phyloP scores from a whole-genome alignment of 2,329 filamentous ascomycete species.

The Knoxdaviesia capensis region DNA sequence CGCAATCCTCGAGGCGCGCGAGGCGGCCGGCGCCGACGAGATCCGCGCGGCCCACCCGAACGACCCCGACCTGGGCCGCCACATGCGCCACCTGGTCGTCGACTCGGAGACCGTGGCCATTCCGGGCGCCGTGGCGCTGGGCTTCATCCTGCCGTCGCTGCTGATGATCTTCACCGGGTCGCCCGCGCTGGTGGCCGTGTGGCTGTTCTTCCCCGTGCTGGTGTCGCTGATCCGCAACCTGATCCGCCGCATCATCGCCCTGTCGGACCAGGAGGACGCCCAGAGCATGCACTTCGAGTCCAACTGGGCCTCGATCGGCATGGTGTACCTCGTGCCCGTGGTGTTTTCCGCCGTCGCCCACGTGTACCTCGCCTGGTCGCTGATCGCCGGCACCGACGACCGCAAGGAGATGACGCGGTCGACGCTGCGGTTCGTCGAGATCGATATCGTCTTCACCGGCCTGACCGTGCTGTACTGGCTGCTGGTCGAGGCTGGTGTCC shows the following conservation, averaged over 20 bases:
- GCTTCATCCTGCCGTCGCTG: conserved; percentile 24
- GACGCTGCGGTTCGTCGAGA: conserved; percentile 22
- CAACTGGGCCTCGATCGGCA: conserved; percentile 14
- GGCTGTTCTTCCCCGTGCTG: conserved; percentile 31
- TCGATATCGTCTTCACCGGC: conserved; percentile 23
- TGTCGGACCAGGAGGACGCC: conserved; percentile 7
- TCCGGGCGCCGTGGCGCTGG: conserved; percentile 24
- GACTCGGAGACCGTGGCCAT: conserved; percentile 36
- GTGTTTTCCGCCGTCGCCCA: conserved; percentile 22
- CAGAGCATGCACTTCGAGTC: conserved; percentile 22
- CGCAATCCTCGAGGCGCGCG: conserved; percentile 12
- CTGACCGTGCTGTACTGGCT: conserved; percentile 32
- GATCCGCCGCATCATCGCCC: conserved; percentile 11
- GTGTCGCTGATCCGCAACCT: conserved; percentile 21
- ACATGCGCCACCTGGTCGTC: conserved; percentile 17
- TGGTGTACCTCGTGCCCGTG: conserved; percentile 24
- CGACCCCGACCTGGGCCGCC: conserved; percentile 11
- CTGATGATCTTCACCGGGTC: conserved; percentile 22
- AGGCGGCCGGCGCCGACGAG: conserved; percentile 6
- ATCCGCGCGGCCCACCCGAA: conserved; percentile 7
- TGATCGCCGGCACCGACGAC: conserved; percentile 19
- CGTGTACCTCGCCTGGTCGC: conserved; percentile 17
- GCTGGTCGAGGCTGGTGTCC: conserved; percentile 27
- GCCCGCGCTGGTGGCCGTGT: conserved; percentile 18
- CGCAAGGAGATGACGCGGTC: conserved; percentile 28